Conservation (phyloP, 108 stramenopile genomes). For the Aurantiochytrium sp. region DNA sequence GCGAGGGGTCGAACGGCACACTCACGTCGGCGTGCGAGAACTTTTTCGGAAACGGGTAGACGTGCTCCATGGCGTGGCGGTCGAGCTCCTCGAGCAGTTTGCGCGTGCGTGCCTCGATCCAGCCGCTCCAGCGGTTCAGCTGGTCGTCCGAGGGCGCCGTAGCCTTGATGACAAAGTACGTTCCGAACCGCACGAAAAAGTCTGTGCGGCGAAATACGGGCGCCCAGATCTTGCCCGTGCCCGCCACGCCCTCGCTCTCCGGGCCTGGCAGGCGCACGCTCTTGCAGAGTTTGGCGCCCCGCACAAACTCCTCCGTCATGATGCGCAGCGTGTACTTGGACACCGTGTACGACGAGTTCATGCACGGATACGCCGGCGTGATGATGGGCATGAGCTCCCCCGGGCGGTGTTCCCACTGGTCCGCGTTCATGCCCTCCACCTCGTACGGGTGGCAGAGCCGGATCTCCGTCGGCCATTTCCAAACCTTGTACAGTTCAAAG, state of each 20-base stretch:
- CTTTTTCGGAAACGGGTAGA: slow-evolving; percentile 83
- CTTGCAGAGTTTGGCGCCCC: slow-evolving; percentile 65
- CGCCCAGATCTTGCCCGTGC: slow-evolving; percentile 57
- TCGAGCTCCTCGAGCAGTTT: slow-evolving; percentile 74
- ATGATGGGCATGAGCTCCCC: slow-evolving; percentile 85
- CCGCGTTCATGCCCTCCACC: neutral
- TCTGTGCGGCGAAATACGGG: slow-evolving; percentile 83
- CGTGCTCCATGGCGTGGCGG: slow-evolving; percentile 70
- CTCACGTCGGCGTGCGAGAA: slow-evolving; percentile 32
- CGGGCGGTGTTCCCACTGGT: slow-evolving; percentile 71
- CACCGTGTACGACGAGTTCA: slow-evolving; percentile 93
- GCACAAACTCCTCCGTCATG: slow-evolving; percentile 71
- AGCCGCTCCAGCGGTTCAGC: slow-evolving; percentile 78
- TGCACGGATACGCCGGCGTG: slow-evolving; percentile 90
- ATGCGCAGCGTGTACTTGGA: slow-evolving; percentile 44
- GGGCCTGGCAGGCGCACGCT: neutral
- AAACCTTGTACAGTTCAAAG: slow-evolving; percentile 70
- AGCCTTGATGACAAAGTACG: slow-evolving; percentile 86
- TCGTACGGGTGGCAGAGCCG: slow-evolving; percentile 36
- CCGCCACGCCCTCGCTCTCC: slow-evolving; percentile 2
- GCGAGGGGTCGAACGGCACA: neutral
- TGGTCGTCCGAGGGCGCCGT: slow-evolving; percentile 49
- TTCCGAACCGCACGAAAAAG: slow-evolving; percentile 87
- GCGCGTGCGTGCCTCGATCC: slow-evolving; percentile 81
- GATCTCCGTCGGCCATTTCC: slow-evolving; percentile 77